phyloP scores from a whole-genome alignment of 1,139 yeast genomes.

The Saccharomyces hybrid region DNA sequence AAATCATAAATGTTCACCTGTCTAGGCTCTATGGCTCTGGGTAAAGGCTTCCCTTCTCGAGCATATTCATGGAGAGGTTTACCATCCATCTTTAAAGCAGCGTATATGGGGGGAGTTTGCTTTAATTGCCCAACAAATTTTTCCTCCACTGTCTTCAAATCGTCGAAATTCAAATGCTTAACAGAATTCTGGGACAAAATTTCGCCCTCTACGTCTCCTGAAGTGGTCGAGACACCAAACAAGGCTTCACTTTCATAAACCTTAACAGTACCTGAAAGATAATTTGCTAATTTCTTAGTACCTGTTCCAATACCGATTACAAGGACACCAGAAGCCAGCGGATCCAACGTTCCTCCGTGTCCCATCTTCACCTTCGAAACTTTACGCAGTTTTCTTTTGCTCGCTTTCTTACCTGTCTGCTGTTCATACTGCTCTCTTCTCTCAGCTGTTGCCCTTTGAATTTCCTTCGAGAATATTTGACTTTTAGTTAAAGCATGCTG shows the following conservation, averaged over 20 bases:
- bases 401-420: constrained; percentile 36
- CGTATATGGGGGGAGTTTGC: constrained; percentile 92
- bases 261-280: constrained; percentile 64
- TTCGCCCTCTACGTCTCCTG: constrained; percentile 90
- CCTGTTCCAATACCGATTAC: constrained; percentile 89
- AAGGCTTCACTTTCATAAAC: constrained; percentile 78
- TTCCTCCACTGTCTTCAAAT: constrained; percentile 43
- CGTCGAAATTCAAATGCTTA: constrained; percentile 50
- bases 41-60: constrained; percentile 77
- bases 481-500: constrained; percentile 59
- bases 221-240: constrained; percentile 84
- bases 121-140: constrained; percentile 69
- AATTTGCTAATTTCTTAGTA: constrained; percentile 69
- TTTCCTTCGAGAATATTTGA: constrained; percentile 48
- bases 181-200: constrained; percentile 52
- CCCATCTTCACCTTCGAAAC: constrained; percentile 77
- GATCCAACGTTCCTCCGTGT: constrained; percentile 97
- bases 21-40: constrained; percentile 70
- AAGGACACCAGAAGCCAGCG: constrained; percentile 85
- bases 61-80: constrained; percentile 93
- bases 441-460: constrained; percentile 43
- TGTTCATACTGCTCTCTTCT: constrained; percentile 41
- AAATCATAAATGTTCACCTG: constrained; percentile 56
- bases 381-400: constrained; percentile 41
- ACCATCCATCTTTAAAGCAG: constrained; percentile 92